phyloP scores from a whole-genome alignment of 176 grass and related monocot species.

The Triticum turgidum region DNA sequence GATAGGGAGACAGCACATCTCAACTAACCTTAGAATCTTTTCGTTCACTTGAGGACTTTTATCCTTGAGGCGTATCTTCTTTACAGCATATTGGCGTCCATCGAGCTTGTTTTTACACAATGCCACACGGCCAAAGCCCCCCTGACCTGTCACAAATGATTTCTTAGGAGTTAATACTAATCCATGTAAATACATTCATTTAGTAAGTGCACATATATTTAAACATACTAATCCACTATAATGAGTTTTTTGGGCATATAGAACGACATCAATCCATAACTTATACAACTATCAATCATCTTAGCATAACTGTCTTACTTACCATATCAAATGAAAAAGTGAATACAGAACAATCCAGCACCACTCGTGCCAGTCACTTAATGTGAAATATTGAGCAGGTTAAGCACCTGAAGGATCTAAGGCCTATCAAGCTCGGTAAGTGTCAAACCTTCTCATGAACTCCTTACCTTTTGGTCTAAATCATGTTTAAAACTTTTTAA shows the following conservation, averaged over 20 bases:
- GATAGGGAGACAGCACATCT: neutral
- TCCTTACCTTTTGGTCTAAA: neutral
- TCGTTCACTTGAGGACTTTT: slow-evolving; percentile 83
- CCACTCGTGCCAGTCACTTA: slow-evolving; percentile 1
- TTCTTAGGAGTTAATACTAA: neutral
- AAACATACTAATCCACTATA: neutral
- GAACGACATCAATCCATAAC: neutral
- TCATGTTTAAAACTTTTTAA: neutral
- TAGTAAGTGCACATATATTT: neutral
- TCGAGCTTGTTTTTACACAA: slow-evolving; percentile 94
- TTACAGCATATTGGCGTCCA: slow-evolving; percentile 96
- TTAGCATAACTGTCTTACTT: neutral
- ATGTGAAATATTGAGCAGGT: neutral
- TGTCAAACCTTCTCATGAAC: neutral
- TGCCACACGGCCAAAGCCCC: slow-evolving; percentile 86
- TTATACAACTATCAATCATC: neutral
- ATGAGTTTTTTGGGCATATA: neutral
- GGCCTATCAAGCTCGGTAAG: neutral
- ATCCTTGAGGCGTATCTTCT: slow-evolving; percentile 93
- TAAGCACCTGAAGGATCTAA: neutral
- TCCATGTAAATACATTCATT: neutral
- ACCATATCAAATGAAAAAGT: neutral
- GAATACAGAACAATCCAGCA: neutral
- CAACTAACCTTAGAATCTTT: slow-evolving; percentile 85
- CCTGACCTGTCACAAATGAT: slow-evolving; percentile 55